Percentiles rank a stretch among this genome's conserved stretches.
phyloP scores from a whole-genome alignment of 257 asterid species.

The Petunia secreta region DNA sequence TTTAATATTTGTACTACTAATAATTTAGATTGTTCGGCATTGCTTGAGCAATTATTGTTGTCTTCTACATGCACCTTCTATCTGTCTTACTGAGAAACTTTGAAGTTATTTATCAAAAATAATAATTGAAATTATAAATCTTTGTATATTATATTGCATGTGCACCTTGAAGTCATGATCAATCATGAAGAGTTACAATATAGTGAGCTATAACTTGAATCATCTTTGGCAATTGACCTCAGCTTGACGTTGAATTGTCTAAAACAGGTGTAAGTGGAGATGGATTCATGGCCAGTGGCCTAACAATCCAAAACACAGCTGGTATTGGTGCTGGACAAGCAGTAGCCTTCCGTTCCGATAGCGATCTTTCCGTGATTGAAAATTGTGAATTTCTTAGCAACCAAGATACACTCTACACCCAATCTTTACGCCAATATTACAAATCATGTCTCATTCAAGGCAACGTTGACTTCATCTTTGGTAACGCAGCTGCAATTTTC shows the following conservation, averaged over 20 bases:
- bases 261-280: slow-evolving; percentile 52
- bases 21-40: no score
- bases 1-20: no score
- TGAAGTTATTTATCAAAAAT: no score
- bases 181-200: no score
- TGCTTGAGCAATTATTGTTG: no score
- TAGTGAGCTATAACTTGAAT: no score
- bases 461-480: slow-evolving; percentile 62
- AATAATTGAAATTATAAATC: no score
- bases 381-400: slow-evolving; percentile 59
- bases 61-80: no score
- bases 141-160: no score
- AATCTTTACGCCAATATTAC: slow-evolving; percentile 60
- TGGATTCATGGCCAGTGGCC: slow-evolving; percentile 57
- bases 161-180: no score
- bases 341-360: slow-evolving; percentile 59
- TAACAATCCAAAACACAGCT: slow-evolving; percentile 55
- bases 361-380: slow-evolving; percentile 49
- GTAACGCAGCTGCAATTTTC: slow-evolving; percentile 55
- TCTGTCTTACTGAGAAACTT: no score
- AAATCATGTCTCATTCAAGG: slow-evolving; percentile 55
- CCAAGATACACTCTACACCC: slow-evolving; percentile 61
- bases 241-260: neutral
- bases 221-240: no score
- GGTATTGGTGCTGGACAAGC: slow-evolving; percentile 57